These are phyloP conservation scores for Diaporthe batatas DNA, from an alignment of 2,329 filamentous ascomycete species.

Conservation along the genomic window DNA sequence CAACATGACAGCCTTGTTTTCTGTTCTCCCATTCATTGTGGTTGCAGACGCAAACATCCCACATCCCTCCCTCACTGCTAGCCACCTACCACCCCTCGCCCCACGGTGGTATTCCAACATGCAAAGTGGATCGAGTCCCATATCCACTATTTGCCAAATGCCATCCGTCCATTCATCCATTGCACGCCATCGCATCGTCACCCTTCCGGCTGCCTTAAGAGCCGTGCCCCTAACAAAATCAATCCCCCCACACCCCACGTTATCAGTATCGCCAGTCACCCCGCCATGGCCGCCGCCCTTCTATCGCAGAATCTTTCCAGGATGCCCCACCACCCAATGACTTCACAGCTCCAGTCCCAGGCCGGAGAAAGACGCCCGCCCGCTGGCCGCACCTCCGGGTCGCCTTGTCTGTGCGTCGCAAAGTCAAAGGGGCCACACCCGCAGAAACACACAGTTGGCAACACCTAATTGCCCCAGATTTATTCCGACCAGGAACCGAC, in stretches of 20 bases:
- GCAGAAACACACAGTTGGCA: conserved; percentile 18
- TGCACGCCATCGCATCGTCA: not conserved
- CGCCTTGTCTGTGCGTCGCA: no score
- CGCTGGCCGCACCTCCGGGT: no score
- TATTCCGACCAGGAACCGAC: conserved; percentile 14
- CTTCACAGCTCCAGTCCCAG: conserved; percentile 23
- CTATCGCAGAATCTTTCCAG: conserved; percentile 37
- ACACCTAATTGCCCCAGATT: conserved; percentile 31
- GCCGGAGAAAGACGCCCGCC: not conserved
- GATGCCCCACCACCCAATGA: conserved; percentile 36
- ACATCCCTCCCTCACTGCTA: not conserved
- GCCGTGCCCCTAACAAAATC: conserved; percentile 14
- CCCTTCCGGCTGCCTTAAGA: not conserved
- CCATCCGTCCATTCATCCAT: no score
- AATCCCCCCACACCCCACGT: conserved; percentile 22
- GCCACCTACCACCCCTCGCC: conserved; percentile 11
- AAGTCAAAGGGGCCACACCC: not conserved
- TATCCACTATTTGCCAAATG: not conserved
- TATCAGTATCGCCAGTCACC: conserved; percentile 19
- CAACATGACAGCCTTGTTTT: conserved; percentile 24
- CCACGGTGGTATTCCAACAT: not conserved
- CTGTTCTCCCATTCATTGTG: not conserved
- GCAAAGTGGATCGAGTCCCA: conserved; percentile 1
- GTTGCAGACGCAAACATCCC: conserved; percentile 28
- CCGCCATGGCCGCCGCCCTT: conserved; percentile 28